phyloP scores from a whole-genome alignment of 2,329 filamentous ascomycete species.

The Diaporthe destruens region DNA sequence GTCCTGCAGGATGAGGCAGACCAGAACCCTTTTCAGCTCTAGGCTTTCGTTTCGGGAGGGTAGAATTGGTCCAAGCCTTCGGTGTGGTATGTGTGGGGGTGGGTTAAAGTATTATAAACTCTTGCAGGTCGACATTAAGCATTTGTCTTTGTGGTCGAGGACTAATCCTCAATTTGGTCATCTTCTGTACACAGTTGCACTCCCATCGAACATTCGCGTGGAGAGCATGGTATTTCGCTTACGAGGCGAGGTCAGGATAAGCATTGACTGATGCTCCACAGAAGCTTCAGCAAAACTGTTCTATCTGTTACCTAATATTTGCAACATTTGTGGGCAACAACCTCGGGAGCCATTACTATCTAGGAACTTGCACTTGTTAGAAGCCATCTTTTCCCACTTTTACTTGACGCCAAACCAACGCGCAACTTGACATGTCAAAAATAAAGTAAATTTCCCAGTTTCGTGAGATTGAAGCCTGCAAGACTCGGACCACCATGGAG shows the following conservation, averaged over 20 bases:
- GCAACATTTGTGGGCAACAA: conserved; percentile 22
- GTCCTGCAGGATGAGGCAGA: not conserved
- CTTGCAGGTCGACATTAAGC: not conserved
- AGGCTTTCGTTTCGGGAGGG: too few relatives aligned
- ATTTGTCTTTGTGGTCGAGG: not conserved
- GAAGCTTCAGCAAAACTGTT: conserved; percentile 20
- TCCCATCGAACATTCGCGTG: conserved; percentile 18
- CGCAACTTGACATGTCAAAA: conserved; percentile 21
- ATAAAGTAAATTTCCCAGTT: conserved; percentile 14
- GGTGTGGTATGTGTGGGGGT: not conserved
- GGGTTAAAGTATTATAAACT: not conserved
- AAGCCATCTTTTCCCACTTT: conserved; percentile 1
- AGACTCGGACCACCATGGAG: not conserved
- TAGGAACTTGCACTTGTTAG: not conserved
- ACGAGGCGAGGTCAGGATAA: conserved; percentile 17
- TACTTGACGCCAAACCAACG: conserved; percentile 1
- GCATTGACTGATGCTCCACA: conserved; percentile 18
- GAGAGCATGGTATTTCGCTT: conserved; percentile 16
- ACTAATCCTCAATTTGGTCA: conserved; percentile 1
- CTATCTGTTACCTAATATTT: conserved; percentile 11
- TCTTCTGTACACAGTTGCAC: not conserved
- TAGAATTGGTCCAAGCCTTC: too few relatives aligned
- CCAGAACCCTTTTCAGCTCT: too few relatives aligned
- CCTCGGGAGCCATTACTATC: not conserved
- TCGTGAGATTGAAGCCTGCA: not conserved